Conservation (phyloP, 2,329 filamentous ascomycete genomes). For the Tolypocladium paradoxum region DNA sequence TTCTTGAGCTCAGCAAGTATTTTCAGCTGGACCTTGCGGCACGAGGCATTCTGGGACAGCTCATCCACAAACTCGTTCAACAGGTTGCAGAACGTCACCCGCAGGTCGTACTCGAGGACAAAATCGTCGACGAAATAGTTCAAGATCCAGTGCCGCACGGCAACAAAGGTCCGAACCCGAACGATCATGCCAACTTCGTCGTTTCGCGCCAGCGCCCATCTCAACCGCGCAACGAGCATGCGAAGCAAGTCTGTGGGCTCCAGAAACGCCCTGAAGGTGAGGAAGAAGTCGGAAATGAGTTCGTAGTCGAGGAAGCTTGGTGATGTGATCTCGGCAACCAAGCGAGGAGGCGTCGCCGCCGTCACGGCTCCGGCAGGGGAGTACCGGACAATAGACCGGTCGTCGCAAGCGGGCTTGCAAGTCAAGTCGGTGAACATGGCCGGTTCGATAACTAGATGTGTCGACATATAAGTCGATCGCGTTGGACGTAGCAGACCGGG, state of each 20-base stretch:
- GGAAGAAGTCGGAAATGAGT: conserved; percentile 91
- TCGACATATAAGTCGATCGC: conserved; percentile 37
- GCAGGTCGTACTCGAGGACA: conserved; percentile 61
- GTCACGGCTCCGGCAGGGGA: conserved; percentile 64
- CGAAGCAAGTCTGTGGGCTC: conserved; percentile 65
- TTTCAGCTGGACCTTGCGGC: conserved; percentile 55
- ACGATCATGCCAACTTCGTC: conserved; percentile 88
- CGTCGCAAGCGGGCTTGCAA: conserved; percentile 67
- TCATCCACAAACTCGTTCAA: conserved; percentile 60
- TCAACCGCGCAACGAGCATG: conserved; percentile 73
- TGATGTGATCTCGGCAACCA: conserved; percentile 94
- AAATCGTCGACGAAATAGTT: conserved; percentile 98
- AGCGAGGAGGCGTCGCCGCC: conserved; percentile 79
- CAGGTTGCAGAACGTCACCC: conserved; percentile 67
- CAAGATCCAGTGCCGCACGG: conserved; percentile 90
- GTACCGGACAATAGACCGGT: conserved; percentile 74
- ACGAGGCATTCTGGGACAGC: conserved; percentile 31
- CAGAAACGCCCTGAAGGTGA: conserved; percentile 86
- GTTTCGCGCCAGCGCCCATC: conserved; percentile 71
- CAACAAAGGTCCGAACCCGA: conserved; percentile 91
- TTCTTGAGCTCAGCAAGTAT: conserved; percentile 92
- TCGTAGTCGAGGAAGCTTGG: conserved; percentile 95
- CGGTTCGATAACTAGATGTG: conserved; percentile 48
- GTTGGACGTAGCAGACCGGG: conserved; percentile 28
- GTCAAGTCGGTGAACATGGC: conserved; percentile 75